Base-by-base conservation (phyloP, 106 monocot species). In the Acorus gramineus region DNA sequence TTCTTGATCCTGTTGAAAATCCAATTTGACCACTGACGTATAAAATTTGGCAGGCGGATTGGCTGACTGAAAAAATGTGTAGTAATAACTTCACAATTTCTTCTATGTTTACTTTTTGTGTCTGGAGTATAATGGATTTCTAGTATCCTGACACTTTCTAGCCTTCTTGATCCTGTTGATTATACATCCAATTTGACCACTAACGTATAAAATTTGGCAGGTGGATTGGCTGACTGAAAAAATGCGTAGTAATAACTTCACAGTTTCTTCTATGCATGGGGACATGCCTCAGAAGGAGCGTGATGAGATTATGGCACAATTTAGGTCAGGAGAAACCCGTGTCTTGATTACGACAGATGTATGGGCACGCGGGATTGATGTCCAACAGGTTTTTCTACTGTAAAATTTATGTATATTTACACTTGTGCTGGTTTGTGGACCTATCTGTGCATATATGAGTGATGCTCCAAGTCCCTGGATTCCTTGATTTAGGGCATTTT, bases 261-360 rank as follows among this genome's bases (percentile, higher is more conserved):
- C 96, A 3, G 96, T 98, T 10, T 98, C 96, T 62, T 73, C 91
- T 56, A 98, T 98, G 96, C 96, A 98, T 60, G 91, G 96, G 2
- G 96, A 98, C 79, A 91, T 98, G 96, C 96, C 96, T 68, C 96
- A 92, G 64, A 91, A 88, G 63, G 96, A 98, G 64, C 64, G 96
- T 60, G 96, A 98, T 79, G 96, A 91, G 3, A 98, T 98, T n/a
- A 91, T 98, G 96, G 62, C 14, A 47, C 91, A 98, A 74, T 98
- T 98, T 69, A 82, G 91, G 65, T 80, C 85, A 3, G 85, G 88
- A 49, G 81, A 82, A 54, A 98, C 96, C 4, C 82, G 96, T 54
- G 96, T 98, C 10, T 68, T 98, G 65, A 98, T 98, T 46, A 98
- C 96, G 4, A 98, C 96, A 50, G 96, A 98, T 79, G 91, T 98